Evolutionary conservation across 192 early-diverging fungal genomes (phyloP).

Genomic region (Backusella macrospora): DNA sequence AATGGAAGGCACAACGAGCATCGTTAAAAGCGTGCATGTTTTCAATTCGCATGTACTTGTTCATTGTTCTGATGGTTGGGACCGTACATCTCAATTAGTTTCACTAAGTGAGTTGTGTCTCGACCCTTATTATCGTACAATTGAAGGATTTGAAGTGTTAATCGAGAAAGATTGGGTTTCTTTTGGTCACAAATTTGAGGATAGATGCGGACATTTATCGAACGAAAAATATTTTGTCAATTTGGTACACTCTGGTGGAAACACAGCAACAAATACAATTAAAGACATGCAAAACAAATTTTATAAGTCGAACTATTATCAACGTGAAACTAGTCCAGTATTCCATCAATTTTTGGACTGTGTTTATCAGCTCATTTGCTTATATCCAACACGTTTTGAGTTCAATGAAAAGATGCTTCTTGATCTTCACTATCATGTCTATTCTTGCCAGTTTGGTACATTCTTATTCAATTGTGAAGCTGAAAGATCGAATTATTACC

Average conservation of each 20-base stretch:
- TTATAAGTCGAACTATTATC: constrained; percentile 59
- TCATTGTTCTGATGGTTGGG: constrained; percentile 99
- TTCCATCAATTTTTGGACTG: constrained; percentile 99
- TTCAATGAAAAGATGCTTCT: constrained; percentile 85
- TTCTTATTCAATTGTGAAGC: constrained; percentile 91
- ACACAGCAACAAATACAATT: constrained; percentile 60
- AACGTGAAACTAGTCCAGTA: constrained; percentile 87
- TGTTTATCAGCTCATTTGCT: constrained; percentile 88
- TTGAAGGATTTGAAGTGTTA: constrained; percentile 87
- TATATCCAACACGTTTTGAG: constrained; percentile 91
- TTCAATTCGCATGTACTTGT: constrained; percentile 85
- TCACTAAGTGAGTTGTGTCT: constrained; percentile 89
- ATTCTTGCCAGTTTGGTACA: constrained; percentile 92
- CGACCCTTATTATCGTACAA: constrained; percentile 95
- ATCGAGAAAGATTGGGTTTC: constrained; percentile 98
- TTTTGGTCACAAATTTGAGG: constrained; percentile 95
- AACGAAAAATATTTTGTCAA: constrained; percentile 72
- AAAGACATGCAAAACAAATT: constrained; percentile 63
- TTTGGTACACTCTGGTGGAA: constrained; percentile 47
- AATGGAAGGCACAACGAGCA: constrained; percentile 76
- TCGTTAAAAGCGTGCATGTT: constrained; percentile 80
- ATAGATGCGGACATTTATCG: constrained; percentile 89
- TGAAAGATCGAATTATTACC: constrained; percentile 63
- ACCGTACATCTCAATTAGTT: constrained; percentile 93
- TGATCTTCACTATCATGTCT: constrained; percentile 82